Percentiles rank a stretch among this genome's conserved stretches.
These are phyloP conservation scores for Perilla frutescens DNA, from an alignment of 257 asterid genomes.

Conservation along the genomic window DNA sequence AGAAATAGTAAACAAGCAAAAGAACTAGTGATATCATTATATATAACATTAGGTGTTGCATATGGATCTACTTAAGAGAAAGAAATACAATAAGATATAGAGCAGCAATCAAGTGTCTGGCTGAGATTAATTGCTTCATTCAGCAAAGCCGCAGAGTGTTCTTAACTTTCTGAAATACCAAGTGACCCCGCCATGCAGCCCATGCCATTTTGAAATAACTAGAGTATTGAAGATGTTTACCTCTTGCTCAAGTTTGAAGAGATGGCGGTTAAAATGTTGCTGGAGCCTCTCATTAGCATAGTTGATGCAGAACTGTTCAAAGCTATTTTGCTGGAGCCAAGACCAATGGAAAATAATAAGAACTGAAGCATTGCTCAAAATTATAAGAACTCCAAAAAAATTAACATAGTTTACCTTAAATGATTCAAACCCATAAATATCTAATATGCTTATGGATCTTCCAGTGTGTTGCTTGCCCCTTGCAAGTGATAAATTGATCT, in stretches of 20 bases:
- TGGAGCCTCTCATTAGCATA: conserved; percentile 97
- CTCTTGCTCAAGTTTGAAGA: conserved; percentile 92
- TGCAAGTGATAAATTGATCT: conserved; percentile 71
- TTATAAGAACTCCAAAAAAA: background rate
- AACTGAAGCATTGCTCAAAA: conserved; percentile 20
- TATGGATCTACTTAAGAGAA: background rate
- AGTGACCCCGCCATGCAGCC: conserved; percentile 13
- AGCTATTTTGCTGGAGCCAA: conserved; percentile 71
- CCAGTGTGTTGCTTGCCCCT: conserved; percentile 60
- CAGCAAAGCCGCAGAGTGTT: background rate
- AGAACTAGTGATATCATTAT: conserved; percentile 9
- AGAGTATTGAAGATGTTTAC: conserved; percentile 50
- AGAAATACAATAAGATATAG: background rate
- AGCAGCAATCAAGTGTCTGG: conserved; percentile 25
- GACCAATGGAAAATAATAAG: background rate
- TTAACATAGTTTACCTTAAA: conserved; percentile 58
- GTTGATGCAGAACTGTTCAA: conserved; percentile 93
- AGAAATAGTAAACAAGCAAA: background rate
- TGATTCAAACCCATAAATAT: conserved; percentile 89
- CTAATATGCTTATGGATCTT: conserved; percentile 87
- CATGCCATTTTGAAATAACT: conserved; percentile 14
- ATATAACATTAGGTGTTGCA: background rate
- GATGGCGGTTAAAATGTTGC: conserved; percentile 90
- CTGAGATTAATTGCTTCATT: conserved; percentile 25
- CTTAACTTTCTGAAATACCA: conserved; percentile 23